phyloP scores from a whole-genome alignment of 441 rosid genomes.

The Breynia disticha region DNA sequence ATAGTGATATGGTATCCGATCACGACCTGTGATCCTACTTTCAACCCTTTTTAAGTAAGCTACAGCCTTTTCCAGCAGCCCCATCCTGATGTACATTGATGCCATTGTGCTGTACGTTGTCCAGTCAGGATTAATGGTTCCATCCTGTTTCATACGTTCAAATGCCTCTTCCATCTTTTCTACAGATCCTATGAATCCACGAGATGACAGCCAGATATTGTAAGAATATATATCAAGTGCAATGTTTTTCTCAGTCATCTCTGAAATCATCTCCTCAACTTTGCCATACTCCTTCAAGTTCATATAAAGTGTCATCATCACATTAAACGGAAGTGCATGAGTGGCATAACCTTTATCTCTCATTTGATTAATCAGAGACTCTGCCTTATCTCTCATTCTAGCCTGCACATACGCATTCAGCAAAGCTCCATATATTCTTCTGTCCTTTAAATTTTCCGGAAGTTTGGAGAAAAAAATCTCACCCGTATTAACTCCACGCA shows the following conservation, averaged over 20 bases:
- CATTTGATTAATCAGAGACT: constrained; percentile 49
- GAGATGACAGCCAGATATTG: constrained; percentile 83
- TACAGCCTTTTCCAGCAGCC: constrained; percentile 60
- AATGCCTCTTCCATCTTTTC: constrained; percentile 72
- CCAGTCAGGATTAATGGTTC: constrained; percentile 65
- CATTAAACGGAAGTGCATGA: constrained; percentile 80
- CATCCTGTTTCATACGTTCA: constrained; percentile 63
- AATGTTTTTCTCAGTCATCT: constrained; percentile 61
- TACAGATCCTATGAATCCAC: constrained; percentile 53
- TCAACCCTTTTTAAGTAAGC: constrained; percentile 67
- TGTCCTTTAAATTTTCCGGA: constrained; percentile 57
- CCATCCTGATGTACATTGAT: constrained; percentile 75
- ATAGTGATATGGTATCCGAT: constrained; percentile 81
- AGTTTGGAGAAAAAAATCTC: constrained; percentile 51
- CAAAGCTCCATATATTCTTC: constrained; percentile 74
- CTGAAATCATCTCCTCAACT: constrained; percentile 56
- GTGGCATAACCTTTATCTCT: constrained; percentile 52
- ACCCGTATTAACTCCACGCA: constrained; percentile 61
- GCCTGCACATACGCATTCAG: constrained; percentile 64
- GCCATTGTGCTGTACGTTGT: constrained; percentile 92
- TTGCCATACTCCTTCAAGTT: constrained; percentile 60
- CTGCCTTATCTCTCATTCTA: constrained; percentile 59
- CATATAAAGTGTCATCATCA: constrained; percentile 95
- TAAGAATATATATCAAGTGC: constrained; percentile 73
- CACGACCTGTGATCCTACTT: constrained; percentile 71